Base-by-base conservation (phyloP, 768 basidiomycete species). In the Amanita pallidorosea region DNA sequence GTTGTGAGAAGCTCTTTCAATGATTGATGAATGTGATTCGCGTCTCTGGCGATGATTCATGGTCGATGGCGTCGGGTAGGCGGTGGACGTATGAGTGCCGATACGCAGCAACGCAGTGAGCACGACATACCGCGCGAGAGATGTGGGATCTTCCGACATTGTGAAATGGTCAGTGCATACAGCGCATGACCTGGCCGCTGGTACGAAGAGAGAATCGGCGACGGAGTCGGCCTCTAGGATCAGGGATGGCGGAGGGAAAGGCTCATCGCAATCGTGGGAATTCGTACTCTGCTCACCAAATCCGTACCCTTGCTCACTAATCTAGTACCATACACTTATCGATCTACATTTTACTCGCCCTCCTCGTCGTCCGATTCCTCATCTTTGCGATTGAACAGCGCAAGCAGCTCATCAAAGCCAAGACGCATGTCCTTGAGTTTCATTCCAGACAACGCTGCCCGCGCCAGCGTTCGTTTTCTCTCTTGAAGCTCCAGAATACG, bases 401-500 rank as follows among this genome's bases (percentile, higher is more conserved):
- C 84, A 66, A 94, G 76, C 55, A 97, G 73, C 53, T 97, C 94
- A 22, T 92, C 83, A 67, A 92, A 70, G 8, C 85, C 82, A 18
- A 98, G 79, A 55, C 81, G 83, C 75, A 83, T 77, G 59, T 82
- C 80, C 77, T 90, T 88, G 61, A 88, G 72, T 66, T 86, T 91
- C 67, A 90, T 83, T 7, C 95, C 95, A 29, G 88, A 85, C 52
- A 97, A 66, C 0, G 92, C 90, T 1, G 92, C 90, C 22, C 74
- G 73, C 2, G 94, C 81, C 1, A 98, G 74, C 44, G 80, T 82
- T 4, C 93, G 79, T 70, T 98, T 98, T 64, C 81, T 78, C n/a
- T 88, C 81, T 63, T 98, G 95, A n/a, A 98, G 75, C 79, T 88
- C 70, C 31, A 94, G 68, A 55, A 95, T 91, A 43, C 93, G 82